Percentiles rank a stretch among this genome's conserved stretches.
Conservation (phyloP, 2,329 filamentous ascomycete species). For the Diplodia corticola region DNA sequence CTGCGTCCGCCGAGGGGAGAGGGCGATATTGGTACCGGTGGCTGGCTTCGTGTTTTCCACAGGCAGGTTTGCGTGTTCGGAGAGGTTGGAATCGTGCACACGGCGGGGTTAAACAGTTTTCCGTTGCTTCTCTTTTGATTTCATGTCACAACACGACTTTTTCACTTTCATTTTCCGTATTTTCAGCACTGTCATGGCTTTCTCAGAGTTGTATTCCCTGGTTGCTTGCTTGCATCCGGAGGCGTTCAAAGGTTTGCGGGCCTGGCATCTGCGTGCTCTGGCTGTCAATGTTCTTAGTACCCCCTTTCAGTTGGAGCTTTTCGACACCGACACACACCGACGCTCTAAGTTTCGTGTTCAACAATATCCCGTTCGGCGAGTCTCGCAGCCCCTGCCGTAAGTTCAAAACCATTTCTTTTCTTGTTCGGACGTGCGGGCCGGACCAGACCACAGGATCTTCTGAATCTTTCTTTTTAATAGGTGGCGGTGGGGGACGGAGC, state of each 20-base stretch:
- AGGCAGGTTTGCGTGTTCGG: background rate
- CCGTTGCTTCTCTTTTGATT: conserved; percentile 5
- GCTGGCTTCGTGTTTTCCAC: background rate
- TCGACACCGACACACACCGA: conserved; percentile 9
- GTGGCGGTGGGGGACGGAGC: background rate
- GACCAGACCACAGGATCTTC: background rate
- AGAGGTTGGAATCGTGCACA: conserved; percentile 14
- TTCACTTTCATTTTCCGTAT: conserved; percentile 3
- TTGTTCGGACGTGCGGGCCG: conserved; percentile 7
- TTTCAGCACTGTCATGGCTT: conserved; percentile 21
- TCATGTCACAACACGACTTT: conserved; percentile 22
- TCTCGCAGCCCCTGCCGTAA: background rate
- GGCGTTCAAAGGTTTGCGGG: conserved; percentile 20
- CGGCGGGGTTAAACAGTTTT: conserved; percentile 16
- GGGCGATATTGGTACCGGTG: background rate
- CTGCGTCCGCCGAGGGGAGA: background rate
- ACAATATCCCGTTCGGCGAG: conserved; percentile 16
- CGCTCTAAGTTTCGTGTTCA: conserved; percentile 6
- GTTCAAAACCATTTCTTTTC: conserved; percentile 8
- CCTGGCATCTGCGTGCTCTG: conserved; percentile 18
- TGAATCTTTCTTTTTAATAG: conserved; percentile 2
- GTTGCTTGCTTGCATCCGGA: conserved; percentile 16
- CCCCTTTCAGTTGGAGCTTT: background rate
- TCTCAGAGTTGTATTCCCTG: conserved; percentile 21
- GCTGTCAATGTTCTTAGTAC: conserved; percentile 18